Percentiles rank a stretch among this genome's conserved stretches.
Conservation (phyloP, 148 eudicot species). For the Amaranthus palmeri region DNA sequence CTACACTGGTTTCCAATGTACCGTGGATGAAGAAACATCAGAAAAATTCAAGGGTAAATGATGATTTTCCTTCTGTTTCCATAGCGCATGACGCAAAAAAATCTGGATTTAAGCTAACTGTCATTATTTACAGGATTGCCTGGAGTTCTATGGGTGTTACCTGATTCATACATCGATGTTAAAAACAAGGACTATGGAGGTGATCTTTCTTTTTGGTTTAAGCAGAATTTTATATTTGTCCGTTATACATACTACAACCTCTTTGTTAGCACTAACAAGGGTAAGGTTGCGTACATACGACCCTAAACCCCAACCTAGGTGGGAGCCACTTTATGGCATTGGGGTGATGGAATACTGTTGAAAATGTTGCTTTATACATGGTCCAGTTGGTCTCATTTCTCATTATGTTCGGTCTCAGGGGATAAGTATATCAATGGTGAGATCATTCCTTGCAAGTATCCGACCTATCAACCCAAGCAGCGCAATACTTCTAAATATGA, state of each 20-base stretch:
- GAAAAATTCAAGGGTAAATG: conserved; percentile 77
- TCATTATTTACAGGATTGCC: conserved; percentile 60
- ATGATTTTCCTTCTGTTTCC: neutral
- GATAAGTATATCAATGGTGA: conserved; percentile 85
- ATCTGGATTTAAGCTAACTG: neutral
- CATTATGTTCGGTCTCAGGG: conserved; percentile 35
- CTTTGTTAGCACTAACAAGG: too few relatives aligned
- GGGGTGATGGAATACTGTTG: too few relatives aligned
- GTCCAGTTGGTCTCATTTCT: neutral
- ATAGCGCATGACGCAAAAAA: neutral
- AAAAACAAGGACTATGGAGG: conserved; percentile 97
- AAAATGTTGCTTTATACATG: too few relatives aligned
- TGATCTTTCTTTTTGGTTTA: conserved; percentile 13
- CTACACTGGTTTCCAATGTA: conserved; percentile 97
- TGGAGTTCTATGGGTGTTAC: conserved; percentile 89
- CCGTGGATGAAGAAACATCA: conserved; percentile 88
- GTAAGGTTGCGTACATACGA: too few relatives aligned
- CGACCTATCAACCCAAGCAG: conserved; percentile 85
- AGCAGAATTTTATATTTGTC: neutral
- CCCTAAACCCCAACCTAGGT: too few relatives aligned
- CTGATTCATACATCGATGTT: conserved; percentile 93
- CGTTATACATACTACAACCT: neutral
- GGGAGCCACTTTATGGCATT: too few relatives aligned
- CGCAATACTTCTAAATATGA: conserved; percentile 51
- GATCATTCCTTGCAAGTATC: conserved; percentile 88